phyloP scores from a whole-genome alignment of 2,329 filamentous ascomycete species.

The Chaetomium strumarium region DNA sequence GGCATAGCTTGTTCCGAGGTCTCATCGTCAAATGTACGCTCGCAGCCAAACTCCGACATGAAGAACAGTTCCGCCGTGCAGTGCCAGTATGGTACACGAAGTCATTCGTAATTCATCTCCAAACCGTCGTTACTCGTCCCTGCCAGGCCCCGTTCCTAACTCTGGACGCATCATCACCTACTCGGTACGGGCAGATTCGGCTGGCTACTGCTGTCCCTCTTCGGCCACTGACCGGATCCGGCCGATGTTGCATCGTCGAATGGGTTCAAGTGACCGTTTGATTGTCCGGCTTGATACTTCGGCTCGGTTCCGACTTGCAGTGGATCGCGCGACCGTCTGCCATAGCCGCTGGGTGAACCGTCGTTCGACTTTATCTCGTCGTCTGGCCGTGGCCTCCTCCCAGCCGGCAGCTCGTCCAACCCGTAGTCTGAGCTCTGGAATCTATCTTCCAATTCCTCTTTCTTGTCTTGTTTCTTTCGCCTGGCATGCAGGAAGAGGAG shows the following conservation, averaged over 20 bases:
- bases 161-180: background rate
- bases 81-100: constrained; percentile 8
- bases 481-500: constrained; percentile 20
- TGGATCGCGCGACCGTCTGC: constrained; percentile 15
- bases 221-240: constrained; percentile 10
- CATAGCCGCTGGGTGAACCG: constrained; percentile 9
- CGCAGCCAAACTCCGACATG: background rate
- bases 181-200: background rate
- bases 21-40: background rate
- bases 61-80: background rate
- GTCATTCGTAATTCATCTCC: constrained; percentile 8
- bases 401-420: constrained; percentile 16
- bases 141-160: background rate
- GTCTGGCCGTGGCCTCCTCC: constrained; percentile 3
- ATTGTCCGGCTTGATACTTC: constrained; percentile 1
- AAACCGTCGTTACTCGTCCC: background rate
- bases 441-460: constrained; percentile 21
- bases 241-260: constrained; percentile 16
- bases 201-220: constrained; percentile 10
- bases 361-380: constrained; percentile 10
- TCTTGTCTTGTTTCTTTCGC: constrained; percentile 18
- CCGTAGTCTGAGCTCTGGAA: constrained; percentile 24
- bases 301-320: constrained; percentile 13
- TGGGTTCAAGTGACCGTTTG: constrained; percentile 12
- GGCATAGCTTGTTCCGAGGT: background rate